Evolutionary conservation across 2,329 filamentous ascomycete species (phyloP), one percentile per base, ranked within the genome.

Genomic region (Phaeosphaeria sp.): DNA sequence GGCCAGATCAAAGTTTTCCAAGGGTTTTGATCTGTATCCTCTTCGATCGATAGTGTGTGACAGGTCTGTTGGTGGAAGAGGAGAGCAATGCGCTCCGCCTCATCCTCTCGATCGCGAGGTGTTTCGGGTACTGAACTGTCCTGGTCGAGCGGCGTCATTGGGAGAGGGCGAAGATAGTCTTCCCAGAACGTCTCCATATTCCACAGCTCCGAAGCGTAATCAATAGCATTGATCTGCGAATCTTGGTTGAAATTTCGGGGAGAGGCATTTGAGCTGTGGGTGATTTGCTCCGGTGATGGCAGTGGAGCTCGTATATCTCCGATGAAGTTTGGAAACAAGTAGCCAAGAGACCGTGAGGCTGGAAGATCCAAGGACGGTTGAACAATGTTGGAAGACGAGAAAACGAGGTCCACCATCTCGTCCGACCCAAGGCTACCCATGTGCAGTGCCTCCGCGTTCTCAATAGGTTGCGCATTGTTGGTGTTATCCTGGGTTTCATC

Each of bases 1-100:
- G 88, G 88, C 87, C 87, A 89, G n/a, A 91, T 81, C 42, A 89
- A 76, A 6, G 82, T 89, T 30, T 86, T 82, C 89, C 89, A 91
- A 2, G 87, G 88, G 65, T 91, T 91, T 63, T 90, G 86, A 2
- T 80, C 83, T 3, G 81, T 79, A 0, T 87, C 88, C 69, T 90
- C 87, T 67, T 89, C 89, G 46, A 91, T 83, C 0, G 88, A 90
- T 18, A 91, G 78, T 45, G 90, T 89, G 7, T 86, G 86, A 67
- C 87, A 90, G 0, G 88, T 91, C 46, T 87, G 78, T 59, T 81
- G 82, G 67, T 89, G 84, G 66, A 89, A 90, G 36, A 86, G 44
- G 53, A 52, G 50, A 7, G 49, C 39, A 33, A 59, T 65, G 13
- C 53, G 50, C 22, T 60, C 60, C 22, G 47, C 55, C 33, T 65